Base-by-base conservation (phyloP, 1,284 basidiomycete genomes). In the Moesziomyces globuligerus region DNA sequence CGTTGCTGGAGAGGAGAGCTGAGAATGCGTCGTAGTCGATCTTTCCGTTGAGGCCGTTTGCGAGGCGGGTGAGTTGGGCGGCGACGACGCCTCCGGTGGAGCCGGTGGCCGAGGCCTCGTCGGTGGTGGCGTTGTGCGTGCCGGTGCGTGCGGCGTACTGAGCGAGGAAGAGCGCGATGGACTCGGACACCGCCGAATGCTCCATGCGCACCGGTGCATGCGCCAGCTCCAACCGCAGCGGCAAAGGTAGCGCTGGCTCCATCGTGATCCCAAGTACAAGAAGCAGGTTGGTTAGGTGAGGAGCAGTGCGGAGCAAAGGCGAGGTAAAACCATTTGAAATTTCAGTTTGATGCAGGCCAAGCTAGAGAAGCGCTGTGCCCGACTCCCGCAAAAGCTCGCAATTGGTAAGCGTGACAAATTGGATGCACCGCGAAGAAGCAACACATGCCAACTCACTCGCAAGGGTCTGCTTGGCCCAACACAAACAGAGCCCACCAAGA, bases 191-290 rank as follows among this genome's bases (percentile, higher is more conserved):
- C 4, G 13, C n/a, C 2, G 10, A 4, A 38, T 72, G 70, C 0
- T 50, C 39, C 9, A 48, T 45, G 0, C 52, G 43, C 3, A 47
- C 26, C 0, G 55, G 28, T 0, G 39, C 20, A 26, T 50, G 49
- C 6, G 41, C 29, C 6, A 65, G 56, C 20, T 60, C 41, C 1
- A 72, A 50, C 0, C 70, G 43, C 3, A 72, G 41, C 4, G 70
- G 70, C 7, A 57, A 48, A 0, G 70, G 54, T 1, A 72, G 60
- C 20, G 57, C 46, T 6, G 65, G 60, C 41, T 72, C 70, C 70
- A 72, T 72, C 7, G 23, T 45, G 45, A 23, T n/a, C n/a, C n/a
- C n/a, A 20, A 18, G n/a, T 13, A 20, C 6, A 32, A 9, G 15
- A 47, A 18, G 2, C 20, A 15, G 32, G 29, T 29, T 7, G 28